Percentiles rank a stretch among this genome's conserved stretches.
Evolutionary conservation across 2,329 filamentous ascomycete genomes (phyloP).

Genomic region (Aspergillus flavus): DNA sequence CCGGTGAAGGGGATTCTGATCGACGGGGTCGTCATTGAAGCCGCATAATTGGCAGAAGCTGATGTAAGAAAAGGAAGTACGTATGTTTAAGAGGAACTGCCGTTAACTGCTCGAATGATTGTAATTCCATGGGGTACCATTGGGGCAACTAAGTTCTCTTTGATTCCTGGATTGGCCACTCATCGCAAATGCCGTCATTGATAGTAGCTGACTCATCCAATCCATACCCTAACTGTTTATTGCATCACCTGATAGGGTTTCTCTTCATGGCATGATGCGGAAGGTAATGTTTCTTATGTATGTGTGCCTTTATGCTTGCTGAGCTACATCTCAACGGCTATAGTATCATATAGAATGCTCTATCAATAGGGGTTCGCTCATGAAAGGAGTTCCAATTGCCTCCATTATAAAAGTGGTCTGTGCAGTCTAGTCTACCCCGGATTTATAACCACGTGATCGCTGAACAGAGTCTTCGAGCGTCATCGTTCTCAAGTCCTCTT

Average conservation of each 20-base stretch:
- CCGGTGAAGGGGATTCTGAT: conserved; percentile 92
- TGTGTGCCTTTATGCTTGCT: neutral
- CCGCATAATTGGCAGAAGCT: conserved; percentile 32
- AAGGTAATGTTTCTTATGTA: neutral
- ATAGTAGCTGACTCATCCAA: neutral
- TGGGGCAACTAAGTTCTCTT: neutral
- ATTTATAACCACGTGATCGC: conserved; percentile 11
- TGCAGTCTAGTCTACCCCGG: conserved; percentile 8
- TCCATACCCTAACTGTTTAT: no score
- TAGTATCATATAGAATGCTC: neutral
- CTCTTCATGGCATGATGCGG: neutral
- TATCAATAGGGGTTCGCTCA: neutral
- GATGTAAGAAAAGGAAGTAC: neutral
- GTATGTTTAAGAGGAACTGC: neutral
- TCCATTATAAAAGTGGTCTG: neutral
- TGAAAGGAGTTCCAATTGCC: neutral
- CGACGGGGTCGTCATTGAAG: conserved; percentile 67
- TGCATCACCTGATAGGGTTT: neutral
- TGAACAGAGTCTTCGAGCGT: conserved; percentile 14
- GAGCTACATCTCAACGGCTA: neutral
- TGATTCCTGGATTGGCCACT: neutral
- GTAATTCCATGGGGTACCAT: neutral
- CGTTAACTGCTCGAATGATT: neutral
- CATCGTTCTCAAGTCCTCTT: conserved; percentile 6
- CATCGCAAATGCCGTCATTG: neutral